A percentile compares a stretch with the other conserved stretches of the same genome.
Evolutionary conservation across 345 rosid species (phyloP).

Genomic region (Camelina hispida): DNA sequence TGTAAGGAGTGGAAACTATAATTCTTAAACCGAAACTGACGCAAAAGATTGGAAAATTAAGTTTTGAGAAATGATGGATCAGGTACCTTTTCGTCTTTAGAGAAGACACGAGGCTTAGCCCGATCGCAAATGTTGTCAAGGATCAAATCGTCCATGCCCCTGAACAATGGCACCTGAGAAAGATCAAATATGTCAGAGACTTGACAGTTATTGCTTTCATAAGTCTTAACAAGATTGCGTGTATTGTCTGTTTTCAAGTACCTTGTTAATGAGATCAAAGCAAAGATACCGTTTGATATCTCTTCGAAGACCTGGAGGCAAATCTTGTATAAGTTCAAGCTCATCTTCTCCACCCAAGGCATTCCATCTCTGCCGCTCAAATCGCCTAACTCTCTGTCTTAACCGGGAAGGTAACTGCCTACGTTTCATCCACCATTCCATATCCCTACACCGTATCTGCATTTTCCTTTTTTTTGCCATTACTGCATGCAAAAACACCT

Average conservation of each 20-base stretch:
- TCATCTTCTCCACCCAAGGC: slow-evolving; percentile 81
- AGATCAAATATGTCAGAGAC: slow-evolving; percentile 18
- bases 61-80: neutral
- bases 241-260: slow-evolving; percentile 26
- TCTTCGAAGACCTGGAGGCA: slow-evolving; percentile 88
- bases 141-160: slow-evolving; percentile 76
- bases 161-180: slow-evolving; percentile 78
- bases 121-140: slow-evolving; percentile 96
- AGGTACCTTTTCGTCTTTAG: slow-evolving; percentile 84
- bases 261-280: slow-evolving; percentile 83
- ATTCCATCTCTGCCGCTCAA: slow-evolving; percentile 73
- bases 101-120: slow-evolving; percentile 70
- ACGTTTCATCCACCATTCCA: slow-evolving; percentile 97
- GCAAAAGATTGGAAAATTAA: neutral
- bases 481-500: slow-evolving; percentile 79
- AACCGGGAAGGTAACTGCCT: slow-evolving; percentile 82
- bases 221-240: neutral
- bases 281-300: slow-evolving; percentile 88
- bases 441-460: slow-evolving; percentile 79
- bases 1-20: too few species aligned
- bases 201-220: neutral
- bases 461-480: slow-evolving; percentile 78
- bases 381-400: slow-evolving; percentile 81
- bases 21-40: neutral
- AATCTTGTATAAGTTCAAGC: slow-evolving; percentile 67